Evolutionary conservation across 176 grass and related monocot species (phyloP), one percentile per base, ranked within the genome.

Genomic region (Oryza meyeriana): DNA sequence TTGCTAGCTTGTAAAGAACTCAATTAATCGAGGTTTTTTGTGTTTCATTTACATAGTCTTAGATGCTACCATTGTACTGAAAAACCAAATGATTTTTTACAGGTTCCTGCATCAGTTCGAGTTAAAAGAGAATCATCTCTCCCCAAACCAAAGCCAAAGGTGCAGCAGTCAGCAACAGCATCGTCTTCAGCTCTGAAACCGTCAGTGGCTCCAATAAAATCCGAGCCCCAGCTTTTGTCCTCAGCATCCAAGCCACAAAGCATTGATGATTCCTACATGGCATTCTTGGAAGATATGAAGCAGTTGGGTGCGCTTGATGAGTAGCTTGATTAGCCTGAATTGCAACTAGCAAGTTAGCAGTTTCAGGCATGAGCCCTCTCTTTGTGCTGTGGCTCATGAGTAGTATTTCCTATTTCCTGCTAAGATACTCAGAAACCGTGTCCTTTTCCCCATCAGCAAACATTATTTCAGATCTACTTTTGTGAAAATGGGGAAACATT

Each of bases 241-340:
- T 80, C 84, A 44, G 81, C 61, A 80, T 76, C 83, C 13, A 98
- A 99, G 85, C 79, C 83, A 14, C 96, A 88, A 79, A 99, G 93
- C 64, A 94, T 95, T 1, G 96, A 99, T 41, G 96, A 99, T 58
- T 99, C 96, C 3, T 99, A 99, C 69, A 92, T 90, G 87, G 93
- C 93, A 64, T 99, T 99, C 89, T 84, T 99, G 93, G 96, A 95
- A 86, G 94, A 97, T 75, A 93, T 97, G 94, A 97, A 95, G 70
- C 83, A 90, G 62, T 61, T 99, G 42, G 96, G 96, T 45, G 96
- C 96, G 12, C 89, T 99, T 44, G 89, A 99, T 80, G 83, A 87
- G 52, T 99, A 89, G 74, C 44, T 52, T 81, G 1, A 27, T 11
- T 27, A 80, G 41, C 12, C 50, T 40, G n/a, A 13, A 36, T 55